Evolutionary conservation across 2,329 filamentous ascomycete species (phyloP).

Genomic region (Penicillium hordei): DNA sequence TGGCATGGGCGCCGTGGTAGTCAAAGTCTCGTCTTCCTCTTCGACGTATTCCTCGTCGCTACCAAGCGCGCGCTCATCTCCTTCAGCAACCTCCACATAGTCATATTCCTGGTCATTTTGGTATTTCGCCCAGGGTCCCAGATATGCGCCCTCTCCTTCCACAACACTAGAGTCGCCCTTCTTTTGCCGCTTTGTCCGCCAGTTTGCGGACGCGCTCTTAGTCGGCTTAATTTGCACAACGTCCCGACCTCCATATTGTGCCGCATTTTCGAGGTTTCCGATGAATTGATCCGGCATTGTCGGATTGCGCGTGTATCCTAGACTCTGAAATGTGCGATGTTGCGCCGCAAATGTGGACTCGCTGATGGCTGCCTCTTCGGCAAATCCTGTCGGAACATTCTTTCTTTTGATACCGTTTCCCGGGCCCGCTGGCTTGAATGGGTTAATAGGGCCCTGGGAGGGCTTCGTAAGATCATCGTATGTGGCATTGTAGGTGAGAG

Average conservation of each 20-base stretch:
- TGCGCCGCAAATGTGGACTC: slow-evolving; percentile 87
- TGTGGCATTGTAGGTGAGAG: slow-evolving; percentile 58
- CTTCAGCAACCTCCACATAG: slow-evolving; percentile 65
- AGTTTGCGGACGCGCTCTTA: slow-evolving; percentile 69
- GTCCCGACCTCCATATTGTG: slow-evolving; percentile 51
- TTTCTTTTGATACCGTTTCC: slow-evolving; percentile 66
- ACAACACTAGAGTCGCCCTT: slow-evolving; percentile 83
- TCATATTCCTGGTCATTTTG: slow-evolving; percentile 69
- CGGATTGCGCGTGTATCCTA: slow-evolving; percentile 55
- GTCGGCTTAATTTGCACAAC: slow-evolving; percentile 56
- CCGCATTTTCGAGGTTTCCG: slow-evolving; percentile 49
- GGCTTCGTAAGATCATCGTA: slow-evolving; percentile 70
- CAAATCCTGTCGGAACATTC: slow-evolving; percentile 79
- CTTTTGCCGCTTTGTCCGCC: slow-evolving; percentile 73
- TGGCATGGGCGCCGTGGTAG: slow-evolving; percentile 48
- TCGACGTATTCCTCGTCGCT: slow-evolving; percentile 79
- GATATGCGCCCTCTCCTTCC: slow-evolving; percentile 83
- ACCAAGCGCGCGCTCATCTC: slow-evolving; percentile 66
- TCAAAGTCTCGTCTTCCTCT: slow-evolving; percentile 59
- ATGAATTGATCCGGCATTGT: slow-evolving; percentile 45
- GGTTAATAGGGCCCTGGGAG: slow-evolving; percentile 68
- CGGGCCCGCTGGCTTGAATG: slow-evolving; percentile 64
- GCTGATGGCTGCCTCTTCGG: slow-evolving; percentile 83
- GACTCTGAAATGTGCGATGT: slow-evolving; percentile 76
- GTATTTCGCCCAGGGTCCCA: slow-evolving; percentile 93